Conservation (phyloP, 345 rosid species). For the Crucihimalaya himalaica region DNA sequence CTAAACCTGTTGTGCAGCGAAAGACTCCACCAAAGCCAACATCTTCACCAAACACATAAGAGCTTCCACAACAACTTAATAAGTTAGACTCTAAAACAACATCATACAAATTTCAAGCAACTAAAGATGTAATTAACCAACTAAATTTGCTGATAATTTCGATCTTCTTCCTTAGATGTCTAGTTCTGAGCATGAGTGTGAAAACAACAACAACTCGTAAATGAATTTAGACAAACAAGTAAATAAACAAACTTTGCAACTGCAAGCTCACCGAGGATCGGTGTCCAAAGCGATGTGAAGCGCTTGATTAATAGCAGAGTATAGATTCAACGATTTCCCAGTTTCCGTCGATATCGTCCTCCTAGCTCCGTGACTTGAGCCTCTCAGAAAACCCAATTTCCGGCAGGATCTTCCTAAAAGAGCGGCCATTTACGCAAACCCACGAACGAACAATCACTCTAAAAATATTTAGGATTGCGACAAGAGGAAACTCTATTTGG, state of each 20-base stretch:
- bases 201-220: neutral
- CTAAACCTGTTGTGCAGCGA: conserved; percentile 85
- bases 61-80: conserved; percentile 41
- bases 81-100: conserved; percentile 17
- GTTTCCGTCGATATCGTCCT: conserved; percentile 13
- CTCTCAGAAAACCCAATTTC: conserved; percentile 7
- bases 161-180: neutral
- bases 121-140: neutral
- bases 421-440: conserved; percentile 30
- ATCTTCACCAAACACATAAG: conserved; percentile 91
- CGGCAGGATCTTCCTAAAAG: conserved; percentile 31
- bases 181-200: neutral
- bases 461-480: no score
- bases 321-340: conserved; percentile 44
- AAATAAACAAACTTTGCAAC: neutral
- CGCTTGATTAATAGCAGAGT: conserved; percentile 57
- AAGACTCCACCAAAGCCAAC: conserved; percentile 94
- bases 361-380: conserved; percentile 13
- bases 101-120: neutral
- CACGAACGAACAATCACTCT: conserved; percentile 17
- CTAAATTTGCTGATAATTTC: neutral
- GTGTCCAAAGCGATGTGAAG: conserved; percentile 59
- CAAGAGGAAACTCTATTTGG: neutral
- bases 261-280: conserved; percentile 51
- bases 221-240: conserved; percentile 9